Percentiles rank a stretch among this genome's conserved stretches.
Evolutionary conservation across 139 green algal genomes (phyloP).

Genomic region (Chlorella sp.): DNA sequence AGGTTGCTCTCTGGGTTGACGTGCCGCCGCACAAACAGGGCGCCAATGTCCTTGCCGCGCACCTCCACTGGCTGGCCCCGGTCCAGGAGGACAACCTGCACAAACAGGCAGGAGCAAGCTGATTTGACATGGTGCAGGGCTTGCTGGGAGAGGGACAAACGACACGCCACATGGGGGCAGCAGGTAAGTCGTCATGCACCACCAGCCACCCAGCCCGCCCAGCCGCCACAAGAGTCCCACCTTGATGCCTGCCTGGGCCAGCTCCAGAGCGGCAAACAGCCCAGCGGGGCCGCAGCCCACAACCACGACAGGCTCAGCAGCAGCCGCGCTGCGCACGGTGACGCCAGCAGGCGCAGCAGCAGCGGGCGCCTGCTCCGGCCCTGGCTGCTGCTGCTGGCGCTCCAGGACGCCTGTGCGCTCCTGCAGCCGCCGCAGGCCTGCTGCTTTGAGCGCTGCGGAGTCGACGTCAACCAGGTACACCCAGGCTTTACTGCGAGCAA

Average conservation of each 20-base stretch:
- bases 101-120: neutral
- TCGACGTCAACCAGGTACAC: conserved; percentile 78
- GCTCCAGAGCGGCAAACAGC: conserved; percentile 82
- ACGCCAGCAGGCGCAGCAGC: neutral
- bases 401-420: conserved; percentile 23
- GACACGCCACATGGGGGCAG: too few relatives aligned
- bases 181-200: too few relatives aligned
- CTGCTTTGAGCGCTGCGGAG: conserved; percentile 9
- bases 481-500: conserved; percentile 50
- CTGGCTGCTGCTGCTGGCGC: neutral
- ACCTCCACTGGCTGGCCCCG: conserved; percentile 81
- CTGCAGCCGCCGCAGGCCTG: conserved; percentile 10
- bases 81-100: conserved; percentile 78
- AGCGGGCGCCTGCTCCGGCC: neutral
- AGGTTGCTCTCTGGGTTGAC: conserved; percentile 84
- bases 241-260: conserved; percentile 66
- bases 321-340: neutral
- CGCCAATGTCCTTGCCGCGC: conserved; percentile 84
- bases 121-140: too few relatives aligned
- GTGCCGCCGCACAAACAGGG: conserved; percentile 70
- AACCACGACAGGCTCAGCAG: conserved; percentile 53
- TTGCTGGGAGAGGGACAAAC: too few relatives aligned
- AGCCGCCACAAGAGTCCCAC: too few relatives aligned
- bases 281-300: conserved; percentile 79
- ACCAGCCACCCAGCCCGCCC: too few relatives aligned